Conservation (phyloP, 371 early-diverging fungal species). For the Mortierella sp. region DNA sequence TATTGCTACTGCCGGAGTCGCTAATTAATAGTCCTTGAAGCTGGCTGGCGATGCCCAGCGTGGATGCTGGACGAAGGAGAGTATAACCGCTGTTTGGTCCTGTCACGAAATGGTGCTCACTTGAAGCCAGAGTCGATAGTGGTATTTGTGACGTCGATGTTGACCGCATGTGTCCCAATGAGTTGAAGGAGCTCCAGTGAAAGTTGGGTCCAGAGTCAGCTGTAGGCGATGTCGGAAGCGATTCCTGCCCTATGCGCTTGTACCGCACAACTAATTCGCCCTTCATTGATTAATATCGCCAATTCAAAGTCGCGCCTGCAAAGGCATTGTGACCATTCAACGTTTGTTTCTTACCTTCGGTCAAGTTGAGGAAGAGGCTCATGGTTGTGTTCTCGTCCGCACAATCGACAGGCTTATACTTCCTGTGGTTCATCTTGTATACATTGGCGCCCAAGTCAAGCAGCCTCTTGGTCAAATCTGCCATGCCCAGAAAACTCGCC, state of each 20-base stretch:
- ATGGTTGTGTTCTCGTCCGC: slow-evolving; percentile 74
- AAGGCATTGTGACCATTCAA: not conserved
- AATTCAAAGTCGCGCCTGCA: not conserved
- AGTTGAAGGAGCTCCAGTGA: slow-evolving; percentile 46
- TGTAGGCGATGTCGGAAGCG: slow-evolving; percentile 50
- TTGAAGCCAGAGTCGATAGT: slow-evolving; percentile 17
- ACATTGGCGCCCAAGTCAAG: slow-evolving; percentile 72
- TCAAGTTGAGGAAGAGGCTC: slow-evolving; percentile 63
- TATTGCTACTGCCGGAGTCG: slow-evolving; percentile 11
- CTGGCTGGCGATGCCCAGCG: slow-evolving; percentile 13
- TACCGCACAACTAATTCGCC: slow-evolving; percentile 42
- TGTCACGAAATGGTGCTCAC: slow-evolving; percentile 9
- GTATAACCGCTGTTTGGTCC: slow-evolving; percentile 3
- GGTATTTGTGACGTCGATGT: slow-evolving; percentile 51
- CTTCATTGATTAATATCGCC: not conserved
- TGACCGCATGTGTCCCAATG: slow-evolving; percentile 49
- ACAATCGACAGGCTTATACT: slow-evolving; percentile 76
- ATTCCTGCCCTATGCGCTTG: slow-evolving; percentile 34
- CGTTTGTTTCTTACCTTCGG: slow-evolving; percentile 59
- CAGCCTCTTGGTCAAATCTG: slow-evolving; percentile 70
- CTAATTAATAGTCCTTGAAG: slow-evolving; percentile 26
- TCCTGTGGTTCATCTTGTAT: slow-evolving; percentile 68
- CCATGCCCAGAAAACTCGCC: slow-evolving; percentile 79
- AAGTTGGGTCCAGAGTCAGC: slow-evolving; percentile 24
- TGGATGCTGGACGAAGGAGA: slow-evolving; percentile 27